These are phyloP conservation scores for Cryphonectria nitschkei DNA, from an alignment of 2,329 filamentous ascomycete species.

Conservation along the genomic window DNA sequence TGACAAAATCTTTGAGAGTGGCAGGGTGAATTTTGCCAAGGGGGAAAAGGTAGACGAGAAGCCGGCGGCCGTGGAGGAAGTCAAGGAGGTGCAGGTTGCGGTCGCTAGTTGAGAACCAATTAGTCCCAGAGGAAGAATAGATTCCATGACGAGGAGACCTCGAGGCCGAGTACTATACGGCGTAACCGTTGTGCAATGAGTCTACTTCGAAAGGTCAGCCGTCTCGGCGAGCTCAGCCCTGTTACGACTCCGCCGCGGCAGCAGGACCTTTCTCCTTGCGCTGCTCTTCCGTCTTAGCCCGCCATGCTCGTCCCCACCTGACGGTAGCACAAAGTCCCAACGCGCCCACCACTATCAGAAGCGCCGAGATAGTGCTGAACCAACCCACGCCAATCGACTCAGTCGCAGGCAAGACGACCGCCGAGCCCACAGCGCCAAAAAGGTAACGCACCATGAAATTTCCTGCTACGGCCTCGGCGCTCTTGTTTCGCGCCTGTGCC, in stretches of 20 bases:
- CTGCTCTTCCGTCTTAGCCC: slow-evolving; percentile 53
- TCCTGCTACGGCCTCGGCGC: slow-evolving; percentile 75
- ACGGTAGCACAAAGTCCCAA: slow-evolving; percentile 51
- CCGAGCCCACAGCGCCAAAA: slow-evolving; percentile 72
- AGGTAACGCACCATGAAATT: slow-evolving; percentile 81
- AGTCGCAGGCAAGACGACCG: slow-evolving; percentile 74
- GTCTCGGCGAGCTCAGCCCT: neutral
- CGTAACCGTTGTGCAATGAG: neutral
- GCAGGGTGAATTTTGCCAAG: slow-evolving; percentile 44
- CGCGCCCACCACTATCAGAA: slow-evolving; percentile 55
- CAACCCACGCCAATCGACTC: slow-evolving; percentile 77
- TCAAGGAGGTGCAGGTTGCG: slow-evolving; percentile 18
- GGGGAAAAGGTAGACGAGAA: slow-evolving; percentile 27
- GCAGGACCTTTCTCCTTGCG: slow-evolving; percentile 38
- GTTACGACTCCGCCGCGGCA: neutral
- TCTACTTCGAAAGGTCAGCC: neutral
- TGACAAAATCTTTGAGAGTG: slow-evolving; percentile 54
- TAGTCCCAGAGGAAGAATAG: neutral
- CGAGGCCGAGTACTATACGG: neutral
- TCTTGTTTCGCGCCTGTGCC: slow-evolving; percentile 62
- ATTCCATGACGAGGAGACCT: neutral
- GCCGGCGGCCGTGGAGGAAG: slow-evolving; percentile 11
- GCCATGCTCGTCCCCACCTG: slow-evolving; percentile 53
- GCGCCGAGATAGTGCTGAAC: slow-evolving; percentile 72
- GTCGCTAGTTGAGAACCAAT: slow-evolving; percentile 5